Percentiles rank a stretch among this genome's conserved stretches.
phyloP scores from a whole-genome alignment of 768 basidiomycete genomes.

The Phanerodontia chrysosporium region DNA sequence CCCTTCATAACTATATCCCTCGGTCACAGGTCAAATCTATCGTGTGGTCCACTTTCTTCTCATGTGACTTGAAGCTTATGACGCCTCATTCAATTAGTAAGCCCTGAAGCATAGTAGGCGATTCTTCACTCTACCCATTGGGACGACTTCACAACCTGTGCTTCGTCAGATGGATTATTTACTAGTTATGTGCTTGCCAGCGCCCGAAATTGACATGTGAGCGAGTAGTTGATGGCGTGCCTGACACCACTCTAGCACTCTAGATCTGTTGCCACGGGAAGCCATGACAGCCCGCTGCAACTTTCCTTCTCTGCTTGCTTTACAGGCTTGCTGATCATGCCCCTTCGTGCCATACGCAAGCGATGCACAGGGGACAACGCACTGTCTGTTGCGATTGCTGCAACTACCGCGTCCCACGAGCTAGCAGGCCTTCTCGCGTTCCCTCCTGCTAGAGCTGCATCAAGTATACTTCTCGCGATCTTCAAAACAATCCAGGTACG shows the following conservation, averaged over 20 bases:
- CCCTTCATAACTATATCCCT: no score
- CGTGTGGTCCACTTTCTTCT: no score
- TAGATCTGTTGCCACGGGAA: neutral
- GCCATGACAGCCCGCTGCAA: neutral
- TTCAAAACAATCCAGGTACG: conserved; percentile 43
- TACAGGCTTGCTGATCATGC: neutral
- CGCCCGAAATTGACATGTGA: no score
- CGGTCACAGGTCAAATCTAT: no score
- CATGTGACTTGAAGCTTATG: no score
- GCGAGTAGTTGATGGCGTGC: neutral
- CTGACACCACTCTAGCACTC: neutral
- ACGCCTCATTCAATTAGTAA: no score
- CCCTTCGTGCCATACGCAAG: conserved; percentile 13
- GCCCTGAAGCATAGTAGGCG: no score
- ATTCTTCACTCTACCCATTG: no score
- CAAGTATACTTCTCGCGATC: conserved; percentile 38
- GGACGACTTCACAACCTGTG: no score
- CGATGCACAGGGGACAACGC: conserved; percentile 23
- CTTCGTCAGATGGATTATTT: no score
- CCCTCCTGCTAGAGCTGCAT: conserved; percentile 39
- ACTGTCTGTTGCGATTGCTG: conserved; percentile 27
- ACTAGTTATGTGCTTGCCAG: no score
- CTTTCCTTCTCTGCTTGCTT: neutral
- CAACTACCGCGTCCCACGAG: conserved; percentile 27
- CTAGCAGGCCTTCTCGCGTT: conserved; percentile 34